Percentiles rank a stretch among this genome's conserved stretches.
These are phyloP conservation scores for Eucalyptus victrix DNA, from an alignment of 345 rosid species.

Conservation along the genomic window DNA sequence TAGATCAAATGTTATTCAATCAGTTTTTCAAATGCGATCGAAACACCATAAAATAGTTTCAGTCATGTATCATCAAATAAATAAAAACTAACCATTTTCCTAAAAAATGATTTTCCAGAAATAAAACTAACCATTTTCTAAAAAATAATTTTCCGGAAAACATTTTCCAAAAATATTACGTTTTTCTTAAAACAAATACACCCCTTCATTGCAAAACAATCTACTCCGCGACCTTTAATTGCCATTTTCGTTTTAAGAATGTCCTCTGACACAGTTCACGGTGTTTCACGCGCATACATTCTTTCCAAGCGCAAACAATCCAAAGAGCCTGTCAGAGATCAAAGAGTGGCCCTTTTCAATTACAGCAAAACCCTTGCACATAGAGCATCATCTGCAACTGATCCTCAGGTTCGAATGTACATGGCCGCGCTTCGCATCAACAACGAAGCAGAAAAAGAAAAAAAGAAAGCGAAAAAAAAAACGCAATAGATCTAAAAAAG, in stretches of 20 bases:
- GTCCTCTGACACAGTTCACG: not conserved
- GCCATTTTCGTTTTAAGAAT: not conserved
- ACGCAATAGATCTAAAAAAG: not conserved
- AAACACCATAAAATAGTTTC: too few relatives aligned
- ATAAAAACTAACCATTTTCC: too few relatives aligned
- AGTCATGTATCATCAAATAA: too few relatives aligned
- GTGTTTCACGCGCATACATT: not conserved
- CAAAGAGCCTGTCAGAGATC: not conserved
- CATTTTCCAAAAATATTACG: too few relatives aligned
- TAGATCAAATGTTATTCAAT: too few relatives aligned
- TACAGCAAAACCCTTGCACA: not conserved
- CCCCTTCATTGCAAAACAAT: not conserved
- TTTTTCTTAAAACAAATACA: too few relatives aligned
- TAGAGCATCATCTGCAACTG: not conserved
- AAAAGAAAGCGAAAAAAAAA: not conserved
- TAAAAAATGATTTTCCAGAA: too few relatives aligned
- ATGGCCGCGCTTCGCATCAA: not conserved
- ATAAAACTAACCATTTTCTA: too few relatives aligned
- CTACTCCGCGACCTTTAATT: not conserved
- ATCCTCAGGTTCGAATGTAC: not conserved
- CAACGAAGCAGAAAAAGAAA: not conserved
- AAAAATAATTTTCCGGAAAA: accelerated
- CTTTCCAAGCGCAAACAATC: not conserved
- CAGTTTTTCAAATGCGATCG: too few relatives aligned
- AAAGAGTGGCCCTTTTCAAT: not conserved